Conservation (phyloP, 106 monocot species). For the Gastrodia elata region DNA sequence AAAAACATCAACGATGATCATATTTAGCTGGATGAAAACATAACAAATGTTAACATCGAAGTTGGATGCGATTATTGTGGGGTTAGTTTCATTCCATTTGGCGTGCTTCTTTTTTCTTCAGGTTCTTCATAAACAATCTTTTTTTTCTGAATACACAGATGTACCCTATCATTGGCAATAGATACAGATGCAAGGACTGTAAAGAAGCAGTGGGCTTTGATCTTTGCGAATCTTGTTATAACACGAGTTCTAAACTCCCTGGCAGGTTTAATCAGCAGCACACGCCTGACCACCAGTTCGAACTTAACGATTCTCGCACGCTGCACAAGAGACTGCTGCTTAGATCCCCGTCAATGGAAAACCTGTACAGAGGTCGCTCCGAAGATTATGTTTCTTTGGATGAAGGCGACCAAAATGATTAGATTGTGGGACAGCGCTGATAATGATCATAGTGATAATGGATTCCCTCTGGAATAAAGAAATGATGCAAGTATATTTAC, state of each 20-base stretch:
- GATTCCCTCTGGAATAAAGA: background rate
- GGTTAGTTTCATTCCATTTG: constrained; percentile 47
- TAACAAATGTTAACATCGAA: constrained; percentile 28
- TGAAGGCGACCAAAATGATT: background rate
- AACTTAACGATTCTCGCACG: constrained; percentile 29
- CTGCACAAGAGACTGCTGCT: constrained; percentile 9
- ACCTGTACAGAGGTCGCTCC: background rate
- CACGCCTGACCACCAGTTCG: constrained; percentile 60
- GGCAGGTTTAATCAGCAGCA: constrained; percentile 92
- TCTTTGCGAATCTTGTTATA: constrained; percentile 74
- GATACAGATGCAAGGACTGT: constrained; percentile 84
- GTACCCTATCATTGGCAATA: constrained; percentile 72
- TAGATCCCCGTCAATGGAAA: background rate
- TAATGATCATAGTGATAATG: background rate
- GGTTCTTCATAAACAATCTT: too few species aligned
- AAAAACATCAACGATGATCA: background rate
- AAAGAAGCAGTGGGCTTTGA: constrained; percentile 74
- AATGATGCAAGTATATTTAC: background rate
- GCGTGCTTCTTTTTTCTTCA: background rate
- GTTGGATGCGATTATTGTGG: constrained; percentile 94
- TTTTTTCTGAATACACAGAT: constrained; percentile 62
- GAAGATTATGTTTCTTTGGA: background rate
- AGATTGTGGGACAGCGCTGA: background rate
- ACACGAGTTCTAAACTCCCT: constrained; percentile 43
- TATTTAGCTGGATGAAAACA: constrained; percentile 15